Conservation (phyloP, 2,329 filamentous ascomycete genomes). For the Lachnum nothofagi region DNA sequence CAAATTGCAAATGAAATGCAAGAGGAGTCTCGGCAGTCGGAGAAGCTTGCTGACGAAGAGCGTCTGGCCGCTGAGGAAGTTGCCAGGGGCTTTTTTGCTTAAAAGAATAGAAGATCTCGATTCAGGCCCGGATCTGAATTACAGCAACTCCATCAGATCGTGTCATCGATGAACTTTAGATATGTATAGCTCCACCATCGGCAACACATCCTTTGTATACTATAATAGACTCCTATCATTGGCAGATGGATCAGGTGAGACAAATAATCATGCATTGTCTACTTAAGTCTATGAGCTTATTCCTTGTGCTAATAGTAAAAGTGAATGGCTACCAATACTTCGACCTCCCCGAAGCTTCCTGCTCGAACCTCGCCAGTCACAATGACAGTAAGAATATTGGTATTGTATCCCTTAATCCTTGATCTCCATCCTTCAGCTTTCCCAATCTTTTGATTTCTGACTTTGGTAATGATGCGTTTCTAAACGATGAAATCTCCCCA, state of each 20-base stretch:
- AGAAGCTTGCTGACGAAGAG: constrained; percentile 7
- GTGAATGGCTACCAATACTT: background rate
- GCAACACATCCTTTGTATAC: background rate
- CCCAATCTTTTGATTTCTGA: background rate
- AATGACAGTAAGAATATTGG: background rate
- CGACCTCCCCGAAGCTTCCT: background rate
- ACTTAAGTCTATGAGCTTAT: background rate
- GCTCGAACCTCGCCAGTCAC: background rate
- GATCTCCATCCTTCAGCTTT: background rate
- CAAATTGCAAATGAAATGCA: background rate
- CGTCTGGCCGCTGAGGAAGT: background rate
- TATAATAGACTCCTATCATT: background rate
- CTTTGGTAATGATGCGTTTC: background rate
- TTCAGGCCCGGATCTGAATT: background rate
- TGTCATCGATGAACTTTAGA: background rate
- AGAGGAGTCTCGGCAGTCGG: background rate
- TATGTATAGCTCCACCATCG: background rate
- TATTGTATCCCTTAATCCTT: background rate
- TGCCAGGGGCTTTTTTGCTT: background rate
- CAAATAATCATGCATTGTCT: background rate
- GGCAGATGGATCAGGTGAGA: background rate
- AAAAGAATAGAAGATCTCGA: background rate
- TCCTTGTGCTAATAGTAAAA: background rate
- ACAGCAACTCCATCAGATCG: background rate
- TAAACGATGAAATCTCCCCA: background rate